Conservation (phyloP, 2,329 filamentous ascomycete species). For the Magnaporthiopsis rhizophila region DNA sequence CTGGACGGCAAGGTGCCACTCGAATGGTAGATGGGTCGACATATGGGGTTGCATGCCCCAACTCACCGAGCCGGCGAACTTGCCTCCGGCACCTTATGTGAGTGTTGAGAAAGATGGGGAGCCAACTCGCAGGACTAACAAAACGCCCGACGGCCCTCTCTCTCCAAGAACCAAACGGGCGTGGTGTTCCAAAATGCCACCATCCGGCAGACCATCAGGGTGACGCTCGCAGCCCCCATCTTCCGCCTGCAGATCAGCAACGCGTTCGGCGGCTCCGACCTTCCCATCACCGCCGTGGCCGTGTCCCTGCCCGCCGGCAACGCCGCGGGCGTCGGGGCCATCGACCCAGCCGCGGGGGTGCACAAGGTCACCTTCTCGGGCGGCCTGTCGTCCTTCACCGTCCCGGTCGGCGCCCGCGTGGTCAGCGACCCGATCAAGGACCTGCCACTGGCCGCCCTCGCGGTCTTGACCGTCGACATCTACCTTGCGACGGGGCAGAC, state of each 20-base stretch:
- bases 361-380: constrained; percentile 49
- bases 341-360: constrained; percentile 38
- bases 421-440: constrained; percentile 49
- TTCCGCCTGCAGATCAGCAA: constrained; percentile 56
- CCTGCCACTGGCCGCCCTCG: constrained; percentile 37
- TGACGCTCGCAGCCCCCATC: constrained; percentile 42
- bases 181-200: constrained; percentile 50
- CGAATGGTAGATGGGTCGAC: constrained; percentile 39
- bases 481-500: constrained; percentile 49
- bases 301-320: constrained; percentile 42
- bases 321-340: constrained; percentile 39
- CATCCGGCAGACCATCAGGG: constrained; percentile 52
- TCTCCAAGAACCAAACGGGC: constrained; percentile 39
- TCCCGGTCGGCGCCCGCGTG: constrained; percentile 46
- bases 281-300: constrained; percentile 48
- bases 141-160: background rate
- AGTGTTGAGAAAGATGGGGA: constrained; percentile 14
- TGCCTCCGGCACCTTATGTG: constrained; percentile 49
- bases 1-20: background rate
- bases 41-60: constrained; percentile 58
- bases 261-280: constrained; percentile 47
- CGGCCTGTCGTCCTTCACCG: constrained; percentile 33
- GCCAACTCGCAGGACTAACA: background rate
- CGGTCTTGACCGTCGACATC: constrained; percentile 46
- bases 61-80: constrained; percentile 48